phyloP scores from a whole-genome alignment of 1,284 basidiomycete genomes.

The Ganoderma boninense region DNA sequence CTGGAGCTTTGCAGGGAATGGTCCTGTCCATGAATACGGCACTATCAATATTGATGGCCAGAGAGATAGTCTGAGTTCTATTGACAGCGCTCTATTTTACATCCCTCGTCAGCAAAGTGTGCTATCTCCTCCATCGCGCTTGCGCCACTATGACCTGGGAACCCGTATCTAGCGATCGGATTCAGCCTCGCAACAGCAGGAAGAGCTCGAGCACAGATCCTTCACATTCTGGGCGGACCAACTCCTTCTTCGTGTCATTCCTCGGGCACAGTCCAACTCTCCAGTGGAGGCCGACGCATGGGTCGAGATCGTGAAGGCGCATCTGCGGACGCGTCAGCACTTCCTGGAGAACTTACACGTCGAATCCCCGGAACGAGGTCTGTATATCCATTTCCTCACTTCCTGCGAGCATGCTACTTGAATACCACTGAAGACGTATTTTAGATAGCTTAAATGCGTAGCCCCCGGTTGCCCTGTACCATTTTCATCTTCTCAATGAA shows the following conservation, averaged over 20 bases:
- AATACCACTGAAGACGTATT: too few relatives aligned
- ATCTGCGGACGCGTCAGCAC: slow-evolving; percentile 1
- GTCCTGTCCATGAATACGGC: background rate
- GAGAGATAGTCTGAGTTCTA: background rate
- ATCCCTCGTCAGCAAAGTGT: too few relatives aligned
- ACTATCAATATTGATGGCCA: background rate
- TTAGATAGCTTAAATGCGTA: too few relatives aligned
- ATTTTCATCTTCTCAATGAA: too few relatives aligned
- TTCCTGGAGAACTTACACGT: background rate
- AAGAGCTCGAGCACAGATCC: background rate
- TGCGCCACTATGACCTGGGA: background rate
- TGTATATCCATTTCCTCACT: background rate
- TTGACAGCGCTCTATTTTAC: background rate
- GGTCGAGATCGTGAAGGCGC: background rate
- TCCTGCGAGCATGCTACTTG: background rate
- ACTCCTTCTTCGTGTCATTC: background rate
- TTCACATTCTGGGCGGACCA: background rate
- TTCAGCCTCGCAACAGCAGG: background rate
- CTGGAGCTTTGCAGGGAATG: background rate
- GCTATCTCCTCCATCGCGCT: too few relatives aligned
- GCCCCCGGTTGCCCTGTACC: too few relatives aligned
- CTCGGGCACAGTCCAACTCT: background rate
- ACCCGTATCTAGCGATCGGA: background rate
- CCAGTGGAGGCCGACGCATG: background rate
- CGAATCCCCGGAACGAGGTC: background rate